Evolutionary conservation across 768 basidiomycete genomes (phyloP), one percentile per base, ranked within the genome.

Genomic region (Leccinum broughii): DNA sequence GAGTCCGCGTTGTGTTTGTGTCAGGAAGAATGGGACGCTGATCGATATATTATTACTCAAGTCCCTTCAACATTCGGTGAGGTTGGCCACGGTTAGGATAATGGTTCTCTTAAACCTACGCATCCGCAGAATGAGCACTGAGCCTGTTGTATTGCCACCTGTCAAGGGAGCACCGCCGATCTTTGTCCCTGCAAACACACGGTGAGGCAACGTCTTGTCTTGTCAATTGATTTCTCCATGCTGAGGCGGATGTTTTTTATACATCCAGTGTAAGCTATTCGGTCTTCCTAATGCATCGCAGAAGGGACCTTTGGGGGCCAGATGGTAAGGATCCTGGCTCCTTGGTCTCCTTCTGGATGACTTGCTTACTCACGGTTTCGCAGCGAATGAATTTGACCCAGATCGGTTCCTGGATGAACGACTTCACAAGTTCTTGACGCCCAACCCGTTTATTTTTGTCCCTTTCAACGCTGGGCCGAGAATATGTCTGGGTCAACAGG

Each of bases 351-450:
- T 44, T 1, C 26, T 32, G 32, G 7, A 32, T 35, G 15, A 24
- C 26, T 10, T 50, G 24, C 53, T 58, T 20, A 54, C 39, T 5
- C 2, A n/a, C 20, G 22, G 46, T 51, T n/a, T 26, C 30, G 13
- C 52, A 85, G 85, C 85, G 24, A 67, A 79, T 9, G 63, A 73
- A 57, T 89, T 88, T 65, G 87, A 88, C 67, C 88, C 88, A 0
- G 83, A 87, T 59, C 78, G 87, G 2, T 89, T 87, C 77, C 68
- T 89, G 51, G 87, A 89, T 62, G 80, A 82, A 26, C 77, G 87
- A 4, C 60, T 85, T 49, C 75, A 78, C 20, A 85, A 80, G 62
- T 84, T 86, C 64, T 67, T 85, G 59, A 80, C 76, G 0, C 77
- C 80, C 2, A 85, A 85, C 60, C 85, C 85, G 0, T 81, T 77